These are phyloP conservation scores for Aphanomyces cochlioides DNA, from an alignment of 352 stramenopile species.

Conservation along the genomic window DNA sequence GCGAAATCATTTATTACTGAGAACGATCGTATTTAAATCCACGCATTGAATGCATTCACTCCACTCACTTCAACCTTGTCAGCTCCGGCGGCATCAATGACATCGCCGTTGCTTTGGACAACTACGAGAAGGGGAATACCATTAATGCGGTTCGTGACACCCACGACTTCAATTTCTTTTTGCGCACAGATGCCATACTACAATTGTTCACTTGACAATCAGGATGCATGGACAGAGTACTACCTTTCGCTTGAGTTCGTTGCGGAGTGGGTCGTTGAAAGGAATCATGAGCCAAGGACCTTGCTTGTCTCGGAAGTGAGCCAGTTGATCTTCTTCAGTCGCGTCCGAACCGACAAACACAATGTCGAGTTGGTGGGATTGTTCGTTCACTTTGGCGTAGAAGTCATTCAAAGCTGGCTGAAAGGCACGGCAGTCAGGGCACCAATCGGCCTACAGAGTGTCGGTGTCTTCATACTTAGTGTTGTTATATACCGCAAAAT, in stretches of 20 bases:
- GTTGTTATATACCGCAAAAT: constrained; percentile 54
- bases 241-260: constrained; percentile 75
- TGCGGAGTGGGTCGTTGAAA: constrained; percentile 56
- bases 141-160: constrained; percentile 54
- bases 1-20: no score
- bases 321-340: constrained; percentile 49
- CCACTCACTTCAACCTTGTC: constrained; percentile 48
- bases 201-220: background rate
- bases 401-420: constrained; percentile 72
- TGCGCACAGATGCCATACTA: constrained; percentile 69
- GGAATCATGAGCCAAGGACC: constrained; percentile 71
- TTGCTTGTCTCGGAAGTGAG: constrained; percentile 69
- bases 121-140: constrained; percentile 75
- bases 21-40: constrained; percentile 4
- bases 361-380: constrained; percentile 51
- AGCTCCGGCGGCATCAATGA: constrained; percentile 64
- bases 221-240: background rate
- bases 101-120: constrained; percentile 51
- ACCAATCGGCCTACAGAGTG: constrained; percentile 68
- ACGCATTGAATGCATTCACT: constrained; percentile 9
- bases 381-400: constrained; percentile 49
- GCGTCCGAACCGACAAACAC: constrained; percentile 77
- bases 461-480: constrained; percentile 3
- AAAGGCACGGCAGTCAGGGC: constrained; percentile 74
- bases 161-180: constrained; percentile 55